Percentiles rank a stretch among this genome's conserved stretches.
Evolutionary conservation across 2,329 filamentous ascomycete species (phyloP).

Genomic region (Leptographium lundbergii): DNA sequence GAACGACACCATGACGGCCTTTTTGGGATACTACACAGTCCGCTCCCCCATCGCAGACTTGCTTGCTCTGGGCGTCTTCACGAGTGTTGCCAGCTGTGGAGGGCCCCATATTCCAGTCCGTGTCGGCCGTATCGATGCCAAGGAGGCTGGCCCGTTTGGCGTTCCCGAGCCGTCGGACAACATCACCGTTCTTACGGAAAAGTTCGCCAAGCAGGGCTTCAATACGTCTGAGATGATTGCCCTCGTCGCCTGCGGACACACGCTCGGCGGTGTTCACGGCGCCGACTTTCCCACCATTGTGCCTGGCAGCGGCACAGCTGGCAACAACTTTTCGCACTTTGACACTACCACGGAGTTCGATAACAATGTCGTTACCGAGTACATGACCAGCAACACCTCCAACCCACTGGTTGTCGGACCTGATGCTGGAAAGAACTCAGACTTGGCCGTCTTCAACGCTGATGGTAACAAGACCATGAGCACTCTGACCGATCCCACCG

Average conservation of each 20-base stretch:
- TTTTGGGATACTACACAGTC: background rate
- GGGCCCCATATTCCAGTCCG: background rate
- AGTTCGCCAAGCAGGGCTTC: background rate
- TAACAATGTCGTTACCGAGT: background rate
- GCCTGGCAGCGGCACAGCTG: background rate
- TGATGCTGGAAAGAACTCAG: background rate
- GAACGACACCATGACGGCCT: background rate
- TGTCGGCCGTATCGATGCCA: background rate
- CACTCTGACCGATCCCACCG: background rate
- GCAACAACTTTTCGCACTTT: background rate
- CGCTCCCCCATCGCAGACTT: background rate
- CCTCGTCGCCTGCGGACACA: background rate
- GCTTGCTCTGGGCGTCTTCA: background rate
- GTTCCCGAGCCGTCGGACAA: background rate
- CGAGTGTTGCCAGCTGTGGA: background rate
- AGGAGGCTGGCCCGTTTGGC: background rate
- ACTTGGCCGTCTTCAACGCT: background rate
- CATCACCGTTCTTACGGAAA: background rate
- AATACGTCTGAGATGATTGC: background rate
- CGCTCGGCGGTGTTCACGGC: background rate
- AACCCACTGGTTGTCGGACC: background rate
- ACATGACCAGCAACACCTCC: background rate
- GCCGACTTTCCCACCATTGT: background rate
- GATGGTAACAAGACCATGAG: background rate
- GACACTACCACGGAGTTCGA: background rate